Evolutionary conservation across 106 monocot species (phyloP).

Genomic region (Xerophyta viscosa): DNA sequence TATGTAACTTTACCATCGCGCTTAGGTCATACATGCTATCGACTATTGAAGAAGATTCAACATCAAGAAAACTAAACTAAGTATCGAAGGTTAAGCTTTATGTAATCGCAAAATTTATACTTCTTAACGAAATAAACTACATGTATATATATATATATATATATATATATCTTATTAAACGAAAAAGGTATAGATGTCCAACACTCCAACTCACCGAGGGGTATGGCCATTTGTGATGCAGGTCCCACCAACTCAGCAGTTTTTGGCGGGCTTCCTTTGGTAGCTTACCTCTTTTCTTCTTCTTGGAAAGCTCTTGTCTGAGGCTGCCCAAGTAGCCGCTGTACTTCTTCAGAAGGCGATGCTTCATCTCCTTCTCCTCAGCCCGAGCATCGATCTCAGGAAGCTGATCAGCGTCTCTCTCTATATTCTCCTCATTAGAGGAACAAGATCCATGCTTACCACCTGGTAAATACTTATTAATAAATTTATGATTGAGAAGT

Average conservation of each 20-base stretch:
- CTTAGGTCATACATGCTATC: too few species aligned
- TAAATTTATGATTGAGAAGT: too few species aligned
- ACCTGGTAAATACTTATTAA: too few species aligned
- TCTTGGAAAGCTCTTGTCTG: slow-evolving; percentile 61
- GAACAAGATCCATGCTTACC: slow-evolving; percentile 26
- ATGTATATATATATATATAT: too few species aligned
- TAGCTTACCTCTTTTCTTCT: slow-evolving; percentile 84
- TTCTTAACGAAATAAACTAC: too few species aligned
- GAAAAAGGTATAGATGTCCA: not conserved
- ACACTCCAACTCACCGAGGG: slow-evolving; percentile 51
- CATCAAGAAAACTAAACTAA: too few species aligned
- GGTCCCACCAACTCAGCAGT: slow-evolving; percentile 75
- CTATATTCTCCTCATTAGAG: slow-evolving; percentile 33
- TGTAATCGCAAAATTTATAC: too few species aligned
- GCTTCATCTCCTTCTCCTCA: slow-evolving; percentile 63
- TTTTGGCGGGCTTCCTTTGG: slow-evolving; percentile 84
- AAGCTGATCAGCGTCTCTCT: slow-evolving; percentile 23
- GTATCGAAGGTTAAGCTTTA: too few species aligned
- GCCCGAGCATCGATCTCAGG: slow-evolving; percentile 40
- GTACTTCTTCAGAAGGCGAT: slow-evolving; percentile 64
- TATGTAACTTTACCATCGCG: too few species aligned
- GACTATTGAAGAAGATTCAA: too few species aligned
- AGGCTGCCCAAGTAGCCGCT: slow-evolving; percentile 72
- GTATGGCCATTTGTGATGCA: slow-evolving; percentile 85
- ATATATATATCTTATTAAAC: too few species aligned